These are phyloP conservation scores for Eucalyptus brandiana DNA, from an alignment of 345 rosid species.

Conservation along the genomic window DNA sequence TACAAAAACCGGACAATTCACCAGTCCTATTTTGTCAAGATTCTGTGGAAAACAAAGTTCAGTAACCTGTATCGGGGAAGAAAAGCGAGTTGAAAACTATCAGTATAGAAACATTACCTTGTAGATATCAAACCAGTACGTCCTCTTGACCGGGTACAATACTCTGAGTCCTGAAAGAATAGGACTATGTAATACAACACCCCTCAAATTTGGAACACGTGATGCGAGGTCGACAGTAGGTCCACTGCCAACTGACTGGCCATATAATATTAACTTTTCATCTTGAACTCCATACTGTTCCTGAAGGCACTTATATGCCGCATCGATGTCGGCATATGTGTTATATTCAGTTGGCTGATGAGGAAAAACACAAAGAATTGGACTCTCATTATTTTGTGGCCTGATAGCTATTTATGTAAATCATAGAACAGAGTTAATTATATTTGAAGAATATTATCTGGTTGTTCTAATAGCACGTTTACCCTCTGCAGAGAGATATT, in stretches of 20 bases:
- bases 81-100: background rate
- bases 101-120: slow-evolving; percentile 32
- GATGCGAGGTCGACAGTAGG: slow-evolving; percentile 95
- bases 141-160: slow-evolving; percentile 78
- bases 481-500: background rate
- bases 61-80: background rate
- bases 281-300: slow-evolving; percentile 82
- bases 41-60: slow-evolving; percentile 35
- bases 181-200: slow-evolving; percentile 79
- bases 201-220: slow-evolving; percentile 66
- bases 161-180: slow-evolving; percentile 93
- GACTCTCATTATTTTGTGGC: background rate
- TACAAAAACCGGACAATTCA: slow-evolving; percentile 67
- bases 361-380: background rate
- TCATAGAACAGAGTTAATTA: background rate
- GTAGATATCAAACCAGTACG: slow-evolving; percentile 96
- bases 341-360: slow-evolving; percentile 85
- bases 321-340: slow-evolving; percentile 90
- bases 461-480: background rate
- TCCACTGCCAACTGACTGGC: slow-evolving; percentile 99
- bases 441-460: background rate
- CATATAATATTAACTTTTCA: slow-evolving; percentile 81
- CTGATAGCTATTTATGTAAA: background rate
- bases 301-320: slow-evolving; percentile 72
- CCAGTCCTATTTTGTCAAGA: slow-evolving; percentile 77